A percentile compares a stretch with the other conserved stretches of the same genome.
Conservation (phyloP, 805 yeast species). For the Hanseniaspora valbyensis region DNA sequence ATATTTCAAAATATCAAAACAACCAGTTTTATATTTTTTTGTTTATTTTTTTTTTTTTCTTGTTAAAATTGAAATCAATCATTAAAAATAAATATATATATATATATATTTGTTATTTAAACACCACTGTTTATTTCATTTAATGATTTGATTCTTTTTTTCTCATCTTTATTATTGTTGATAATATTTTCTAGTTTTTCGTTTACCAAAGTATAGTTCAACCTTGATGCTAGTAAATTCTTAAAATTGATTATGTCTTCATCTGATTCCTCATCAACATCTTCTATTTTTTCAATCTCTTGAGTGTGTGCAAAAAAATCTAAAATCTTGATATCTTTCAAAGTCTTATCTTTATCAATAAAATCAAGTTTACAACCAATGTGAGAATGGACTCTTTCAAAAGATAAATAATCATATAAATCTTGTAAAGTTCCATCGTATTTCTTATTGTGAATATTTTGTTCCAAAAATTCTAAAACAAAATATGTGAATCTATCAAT, state of each 20-base stretch:
- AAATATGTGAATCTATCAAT: conserved; percentile 92
- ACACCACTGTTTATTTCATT: conserved; percentile 1
- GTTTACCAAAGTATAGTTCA: neutral
- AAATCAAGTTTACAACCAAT: conserved; percentile 87
- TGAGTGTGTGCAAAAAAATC: conserved; percentile 66
- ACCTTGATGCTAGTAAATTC: neutral
- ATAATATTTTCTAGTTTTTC: neutral
- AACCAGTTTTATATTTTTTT: no score
- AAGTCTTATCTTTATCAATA: conserved; percentile 44
- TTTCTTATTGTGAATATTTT: conserved; percentile 49
- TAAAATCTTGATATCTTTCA: conserved; percentile 56
- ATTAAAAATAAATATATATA: no score
- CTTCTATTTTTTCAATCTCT: neutral
- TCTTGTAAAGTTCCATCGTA: conserved; percentile 70
- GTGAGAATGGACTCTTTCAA: conserved; percentile 75
- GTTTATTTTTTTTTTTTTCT: no score
- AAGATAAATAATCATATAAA: conserved; percentile 72
- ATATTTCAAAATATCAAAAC: no score
- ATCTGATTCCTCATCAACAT: conserved; percentile 13
- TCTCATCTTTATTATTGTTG: neutral
- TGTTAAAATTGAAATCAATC: no score
- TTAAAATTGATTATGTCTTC: conserved; percentile 10
- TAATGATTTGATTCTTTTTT: neutral
- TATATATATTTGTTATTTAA: neutral
- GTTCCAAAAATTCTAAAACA: conserved; percentile 77